Evolutionary conservation across 345 rosid species (phyloP).

Genomic region (Trapa incisa): DNA sequence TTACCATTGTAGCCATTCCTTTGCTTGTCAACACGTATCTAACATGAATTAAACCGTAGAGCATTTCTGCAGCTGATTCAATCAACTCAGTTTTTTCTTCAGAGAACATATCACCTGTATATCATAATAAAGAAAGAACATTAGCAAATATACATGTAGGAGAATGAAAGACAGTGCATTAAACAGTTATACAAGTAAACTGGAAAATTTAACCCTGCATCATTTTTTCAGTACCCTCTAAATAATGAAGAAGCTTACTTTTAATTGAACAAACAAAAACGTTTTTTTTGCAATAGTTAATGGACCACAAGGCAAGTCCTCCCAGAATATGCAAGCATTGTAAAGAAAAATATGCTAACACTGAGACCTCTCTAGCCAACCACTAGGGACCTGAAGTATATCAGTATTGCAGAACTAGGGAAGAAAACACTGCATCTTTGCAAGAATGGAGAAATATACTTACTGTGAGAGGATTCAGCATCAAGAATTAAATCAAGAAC

Average conservation of each 20-base stretch:
- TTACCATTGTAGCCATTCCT: constrained; percentile 95
- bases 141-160: neutral
- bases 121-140: constrained; percentile 2
- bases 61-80: constrained; percentile 95
- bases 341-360: neutral
- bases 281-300: no score
- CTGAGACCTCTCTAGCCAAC: neutral
- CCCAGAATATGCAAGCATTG: neutral
- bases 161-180: neutral
- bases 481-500: constrained; percentile 91
- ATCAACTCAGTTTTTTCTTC: constrained; percentile 94
- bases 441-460: constrained; percentile 11
- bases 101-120: constrained; percentile 83
- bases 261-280: no score
- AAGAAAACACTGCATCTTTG: neutral
- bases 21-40: constrained; percentile 82
- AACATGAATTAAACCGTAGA: constrained; percentile 90
- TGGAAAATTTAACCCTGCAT: neutral
- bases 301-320: no score
- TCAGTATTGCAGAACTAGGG: neutral
- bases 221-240: no score
- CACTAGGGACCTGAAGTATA: neutral
- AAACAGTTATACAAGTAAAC: neutral
- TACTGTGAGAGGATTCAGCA: constrained; percentile 88
- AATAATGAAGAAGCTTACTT: no score